Evolutionary conservation across 1,139 yeast genomes (phyloP), one percentile per base, ranked within the genome.

Genomic region (Tardiomyces blankii): DNA sequence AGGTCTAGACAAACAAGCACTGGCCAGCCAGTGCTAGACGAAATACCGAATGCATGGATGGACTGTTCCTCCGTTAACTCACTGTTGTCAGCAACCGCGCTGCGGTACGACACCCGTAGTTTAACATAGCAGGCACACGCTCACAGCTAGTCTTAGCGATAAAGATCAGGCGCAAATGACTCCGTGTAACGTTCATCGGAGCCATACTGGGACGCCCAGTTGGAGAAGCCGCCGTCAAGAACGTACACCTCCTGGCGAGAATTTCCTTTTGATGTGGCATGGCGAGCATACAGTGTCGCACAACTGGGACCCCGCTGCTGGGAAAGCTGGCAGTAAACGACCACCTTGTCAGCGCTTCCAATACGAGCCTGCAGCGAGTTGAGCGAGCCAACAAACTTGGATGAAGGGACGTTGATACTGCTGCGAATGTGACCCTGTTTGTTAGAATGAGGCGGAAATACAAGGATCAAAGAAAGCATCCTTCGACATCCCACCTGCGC

Each of bases 221-320:
- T 73, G 39, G 75, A 75, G 62, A 91, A 91, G 0, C 98, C 97
- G 7, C 96, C 96, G 49, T 74, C 67, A 40, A 89, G 67, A 1
- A 89, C 80, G 73, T 80, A 83, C 3, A 89, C 78, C 43, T 74
- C 71, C 51, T 81, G 71, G 2, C 64, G 57, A 9, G 60, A 61
- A 39, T 65, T 58, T 18, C 62, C 62, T 35, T 38, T 61, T 1
- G 66, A 62, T 2, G 70, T 75, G 16, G 81, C 58, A 18, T 73
- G 69, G 51, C 91, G 67, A 49, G 80, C 64, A 55, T 83, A 84
- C 55, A 72, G 72, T 61, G 80, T 68, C 0, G 96, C 88, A 2
- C 95, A 75, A 8, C 85, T 70, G 0, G 97, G 97, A 0, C 97
- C 97, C 42, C 97, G 69, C 49, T 81, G 93, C 63, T 89, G 96